Evolutionary conservation across 306 rosid species (phyloP).

Genomic region (Rosa lucieae): DNA sequence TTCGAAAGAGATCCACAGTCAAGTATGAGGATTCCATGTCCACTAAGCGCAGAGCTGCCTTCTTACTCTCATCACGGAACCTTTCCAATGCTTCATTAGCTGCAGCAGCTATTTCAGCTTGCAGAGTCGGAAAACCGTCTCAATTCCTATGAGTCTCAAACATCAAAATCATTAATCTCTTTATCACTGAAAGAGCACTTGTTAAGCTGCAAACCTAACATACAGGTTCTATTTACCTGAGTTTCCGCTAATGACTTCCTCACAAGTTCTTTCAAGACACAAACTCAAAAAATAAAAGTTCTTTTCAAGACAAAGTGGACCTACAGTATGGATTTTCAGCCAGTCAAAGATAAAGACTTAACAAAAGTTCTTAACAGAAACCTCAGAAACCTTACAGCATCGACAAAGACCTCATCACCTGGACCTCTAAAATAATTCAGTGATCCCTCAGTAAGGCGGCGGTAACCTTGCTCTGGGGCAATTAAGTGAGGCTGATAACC

Average conservation of each 20-base stretch:
- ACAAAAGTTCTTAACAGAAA: background rate
- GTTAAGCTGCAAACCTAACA: conserved; percentile 5
- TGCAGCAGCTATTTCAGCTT: conserved; percentile 85
- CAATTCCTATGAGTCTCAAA: conserved; percentile 56
- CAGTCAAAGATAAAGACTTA: conserved; percentile 16
- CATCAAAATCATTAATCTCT: conserved; percentile 11
- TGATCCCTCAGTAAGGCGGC: conserved; percentile 85
- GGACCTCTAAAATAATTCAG: conserved; percentile 90
- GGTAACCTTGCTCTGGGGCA: conserved; percentile 11
- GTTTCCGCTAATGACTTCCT: conserved; percentile 93
- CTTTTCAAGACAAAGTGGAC: conserved; percentile 94
- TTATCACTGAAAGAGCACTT: background rate
- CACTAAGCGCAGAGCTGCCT: conserved; percentile 77
- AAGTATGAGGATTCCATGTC: conserved; percentile 95
- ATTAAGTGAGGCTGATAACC: conserved; percentile 60
- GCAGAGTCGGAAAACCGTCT: conserved; percentile 82
- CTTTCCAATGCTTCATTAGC: conserved; percentile 78
- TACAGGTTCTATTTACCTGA: conserved; percentile 50
- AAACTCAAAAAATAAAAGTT: conserved; percentile 33
- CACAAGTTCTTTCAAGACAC: conserved; percentile 28
- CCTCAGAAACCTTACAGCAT: conserved; percentile 62
- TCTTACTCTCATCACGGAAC: conserved; percentile 85
- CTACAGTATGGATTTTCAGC: conserved; percentile 35
- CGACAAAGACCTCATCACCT: conserved; percentile 97
- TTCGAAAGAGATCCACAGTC: conserved; percentile 96